Percentiles rank a stretch among this genome's conserved stretches.
Conservation (phyloP, 306 rosid genomes). For the Citrullus amarus region DNA sequence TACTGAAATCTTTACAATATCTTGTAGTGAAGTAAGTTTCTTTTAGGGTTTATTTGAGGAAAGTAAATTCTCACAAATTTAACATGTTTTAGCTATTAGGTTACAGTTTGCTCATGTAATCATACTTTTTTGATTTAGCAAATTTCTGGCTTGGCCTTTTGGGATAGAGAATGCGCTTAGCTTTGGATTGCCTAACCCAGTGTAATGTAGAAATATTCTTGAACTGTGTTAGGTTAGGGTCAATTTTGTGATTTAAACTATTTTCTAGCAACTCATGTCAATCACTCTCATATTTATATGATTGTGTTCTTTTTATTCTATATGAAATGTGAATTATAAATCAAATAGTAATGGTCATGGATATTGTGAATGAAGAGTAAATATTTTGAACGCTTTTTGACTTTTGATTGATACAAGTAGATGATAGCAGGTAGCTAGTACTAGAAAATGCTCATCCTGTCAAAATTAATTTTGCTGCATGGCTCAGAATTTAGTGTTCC, state of each 20-base stretch:
- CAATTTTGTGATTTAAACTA: not conserved
- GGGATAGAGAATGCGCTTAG: not conserved
- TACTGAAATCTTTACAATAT: not conserved
- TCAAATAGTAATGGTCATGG: not conserved
- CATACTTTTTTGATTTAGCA: not conserved
- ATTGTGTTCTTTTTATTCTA: not conserved
- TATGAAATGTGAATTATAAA: not conserved
- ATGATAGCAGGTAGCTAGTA: not conserved
- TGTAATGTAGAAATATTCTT: not conserved
- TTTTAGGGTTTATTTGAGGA: not conserved
- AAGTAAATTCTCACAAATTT: not conserved
- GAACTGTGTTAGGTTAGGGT: not conserved
- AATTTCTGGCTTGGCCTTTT: not conserved
- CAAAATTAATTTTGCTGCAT: not conserved
- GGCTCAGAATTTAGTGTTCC: not conserved
- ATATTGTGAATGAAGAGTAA: not conserved
- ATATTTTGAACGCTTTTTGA: not conserved
- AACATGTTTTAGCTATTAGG: not conserved
- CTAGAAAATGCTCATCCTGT: not conserved
- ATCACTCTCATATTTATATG: not conserved
- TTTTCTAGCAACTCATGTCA: not conserved
- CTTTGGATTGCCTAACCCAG: not conserved
- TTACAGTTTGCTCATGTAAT: not conserved
- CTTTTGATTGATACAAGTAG: not conserved
- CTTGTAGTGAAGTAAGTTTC: not conserved